Conservation (phyloP, 805 yeast species). For the Geotrichum ghanense region DNA sequence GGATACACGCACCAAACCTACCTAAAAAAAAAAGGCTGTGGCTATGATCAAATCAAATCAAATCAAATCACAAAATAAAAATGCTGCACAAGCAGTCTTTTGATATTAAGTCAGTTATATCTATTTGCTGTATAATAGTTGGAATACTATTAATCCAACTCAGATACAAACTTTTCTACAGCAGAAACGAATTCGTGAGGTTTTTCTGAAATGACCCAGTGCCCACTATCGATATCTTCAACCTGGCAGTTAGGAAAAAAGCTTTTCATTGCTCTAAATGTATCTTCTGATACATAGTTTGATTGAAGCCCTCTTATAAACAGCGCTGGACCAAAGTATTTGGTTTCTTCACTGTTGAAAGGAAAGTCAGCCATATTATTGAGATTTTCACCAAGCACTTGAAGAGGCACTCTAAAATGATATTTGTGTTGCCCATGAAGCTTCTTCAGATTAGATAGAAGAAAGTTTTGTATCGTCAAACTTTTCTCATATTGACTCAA, state of each 20-base stretch:
- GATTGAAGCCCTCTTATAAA: slow-evolving; percentile 74
- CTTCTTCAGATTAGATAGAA: slow-evolving; percentile 55
- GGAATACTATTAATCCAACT: not conserved
- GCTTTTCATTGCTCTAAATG: slow-evolving; percentile 55
- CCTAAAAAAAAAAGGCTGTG: no score
- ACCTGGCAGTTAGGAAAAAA: slow-evolving; percentile 72
- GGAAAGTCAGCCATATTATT: slow-evolving; percentile 72
- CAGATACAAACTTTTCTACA: slow-evolving; percentile 41
- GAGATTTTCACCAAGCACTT: slow-evolving; percentile 52
- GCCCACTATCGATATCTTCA: slow-evolving; percentile 73
- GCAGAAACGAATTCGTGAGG: slow-evolving; percentile 62
- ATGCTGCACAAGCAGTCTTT: no score
- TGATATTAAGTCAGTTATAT: no score
- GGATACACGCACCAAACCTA: no score
- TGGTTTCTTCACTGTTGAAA: slow-evolving; percentile 38
- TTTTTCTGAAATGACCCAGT: slow-evolving; percentile 83
- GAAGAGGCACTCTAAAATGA: slow-evolving; percentile 57
- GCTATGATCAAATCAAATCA: no score
- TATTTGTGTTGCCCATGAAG: slow-evolving; percentile 28
- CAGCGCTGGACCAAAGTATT: slow-evolving; percentile 63
- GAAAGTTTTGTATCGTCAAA: slow-evolving; percentile 57
- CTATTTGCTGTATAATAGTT: no score
- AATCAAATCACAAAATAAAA: no score
- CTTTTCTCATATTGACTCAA: slow-evolving; percentile 52
- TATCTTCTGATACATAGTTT: slow-evolving; percentile 72